A percentile compares a stretch with the other conserved stretches of the same genome.
These are phyloP conservation scores for Eragrostis nindensis DNA, from an alignment of 176 grass and related monocot species.

Conservation along the genomic window DNA sequence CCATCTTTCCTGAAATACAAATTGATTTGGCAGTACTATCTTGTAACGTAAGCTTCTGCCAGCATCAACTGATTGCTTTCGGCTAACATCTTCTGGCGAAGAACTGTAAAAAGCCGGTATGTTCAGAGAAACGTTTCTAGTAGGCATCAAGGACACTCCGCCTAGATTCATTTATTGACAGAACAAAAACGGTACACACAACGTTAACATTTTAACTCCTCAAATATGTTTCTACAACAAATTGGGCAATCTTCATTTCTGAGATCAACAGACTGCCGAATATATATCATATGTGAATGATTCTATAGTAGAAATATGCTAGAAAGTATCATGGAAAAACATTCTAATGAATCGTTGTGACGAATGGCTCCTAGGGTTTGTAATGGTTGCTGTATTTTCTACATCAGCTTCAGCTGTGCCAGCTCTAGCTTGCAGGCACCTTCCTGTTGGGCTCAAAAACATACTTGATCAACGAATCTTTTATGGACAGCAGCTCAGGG, in stretches of 20 bases:
- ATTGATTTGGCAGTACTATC: neutral
- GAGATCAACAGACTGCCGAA: slow-evolving; percentile 13
- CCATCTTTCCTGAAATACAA: neutral
- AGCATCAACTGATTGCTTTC: neutral
- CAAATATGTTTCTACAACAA: slow-evolving; percentile 44
- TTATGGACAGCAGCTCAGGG: slow-evolving; percentile 72
- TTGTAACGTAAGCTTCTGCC: neutral
- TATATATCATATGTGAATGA: slow-evolving; percentile 36
- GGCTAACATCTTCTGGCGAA: neutral
- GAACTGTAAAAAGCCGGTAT: neutral
- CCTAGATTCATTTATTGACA: slow-evolving; percentile 31
- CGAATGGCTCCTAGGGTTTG: slow-evolving; percentile 42
- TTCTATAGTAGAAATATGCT: slow-evolving; percentile 29
- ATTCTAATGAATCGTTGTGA: slow-evolving; percentile 19
- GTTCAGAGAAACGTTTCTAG: neutral
- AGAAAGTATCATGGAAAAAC: slow-evolving; percentile 15
- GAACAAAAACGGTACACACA: slow-evolving; percentile 31
- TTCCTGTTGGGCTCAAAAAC: slow-evolving; percentile 81
- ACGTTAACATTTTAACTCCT: slow-evolving; percentile 24
- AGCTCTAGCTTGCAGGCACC: slow-evolving; percentile 53
- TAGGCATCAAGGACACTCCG: neutral
- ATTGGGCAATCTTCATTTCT: slow-evolving; percentile 36
- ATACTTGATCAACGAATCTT: slow-evolving; percentile 76
- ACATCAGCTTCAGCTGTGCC: neutral
- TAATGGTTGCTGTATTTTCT: slow-evolving; percentile 26